These are phyloP conservation scores for Gamarada debralockiae DNA, from an alignment of 495 filamentous ascomycete species.

Conservation along the genomic window DNA sequence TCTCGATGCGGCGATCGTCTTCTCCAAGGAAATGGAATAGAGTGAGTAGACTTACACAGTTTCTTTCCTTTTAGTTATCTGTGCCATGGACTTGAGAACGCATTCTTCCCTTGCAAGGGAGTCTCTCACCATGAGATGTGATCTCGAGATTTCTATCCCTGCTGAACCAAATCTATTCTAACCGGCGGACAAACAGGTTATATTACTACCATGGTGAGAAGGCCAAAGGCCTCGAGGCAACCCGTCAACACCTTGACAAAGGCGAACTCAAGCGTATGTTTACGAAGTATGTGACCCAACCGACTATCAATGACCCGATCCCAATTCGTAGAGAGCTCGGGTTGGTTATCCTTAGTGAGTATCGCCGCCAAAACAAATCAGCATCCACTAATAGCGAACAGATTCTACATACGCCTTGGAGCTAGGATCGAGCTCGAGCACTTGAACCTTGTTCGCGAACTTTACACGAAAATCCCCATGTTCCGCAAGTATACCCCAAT, in stretches of 20 bases:
- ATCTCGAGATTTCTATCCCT: background rate
- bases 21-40: no score
- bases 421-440: conserved; percentile 1
- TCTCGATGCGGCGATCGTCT: no score
- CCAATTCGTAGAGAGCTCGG: background rate
- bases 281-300: background rate
- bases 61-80: no score
- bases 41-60: no score
- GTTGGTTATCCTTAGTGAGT: background rate
- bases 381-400: background rate
- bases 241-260: conserved; percentile 8
- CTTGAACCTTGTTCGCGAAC: background rate
- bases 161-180: no score
- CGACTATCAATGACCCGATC: background rate
- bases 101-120: no score
- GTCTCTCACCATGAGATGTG: no score
- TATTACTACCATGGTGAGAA: conserved; percentile 14
- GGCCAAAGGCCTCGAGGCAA: conserved; percentile 11
- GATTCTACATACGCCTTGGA: conserved; percentile 13
- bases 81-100: no score
- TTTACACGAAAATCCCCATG: conserved; percentile 3
- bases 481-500: conserved; percentile 2
- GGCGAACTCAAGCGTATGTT: background rate
- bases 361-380: background rate
- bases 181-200: no score